Percentiles rank a stretch among this genome's conserved stretches.
phyloP scores from a whole-genome alignment of 768 basidiomycete species.

The Serendipita sp. region DNA sequence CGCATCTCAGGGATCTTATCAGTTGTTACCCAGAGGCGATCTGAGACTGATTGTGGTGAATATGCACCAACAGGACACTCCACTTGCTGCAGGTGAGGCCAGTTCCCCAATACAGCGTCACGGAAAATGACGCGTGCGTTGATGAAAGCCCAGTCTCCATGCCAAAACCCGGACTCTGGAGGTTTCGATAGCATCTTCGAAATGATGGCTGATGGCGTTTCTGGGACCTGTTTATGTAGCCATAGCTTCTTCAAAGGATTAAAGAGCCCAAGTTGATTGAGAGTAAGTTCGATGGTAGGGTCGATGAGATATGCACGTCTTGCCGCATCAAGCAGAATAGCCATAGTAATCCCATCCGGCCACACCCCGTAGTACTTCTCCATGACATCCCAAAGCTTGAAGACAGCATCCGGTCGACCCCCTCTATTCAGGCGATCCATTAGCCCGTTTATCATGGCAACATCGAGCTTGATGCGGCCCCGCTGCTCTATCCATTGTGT shows the following conservation, averaged over 20 bases:
- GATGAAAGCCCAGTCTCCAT: conserved; percentile 28
- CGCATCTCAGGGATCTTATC: conserved; percentile 7
- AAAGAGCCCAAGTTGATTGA: conserved; percentile 28
- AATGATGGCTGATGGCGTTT: conserved; percentile 9
- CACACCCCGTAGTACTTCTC: conserved; percentile 36
- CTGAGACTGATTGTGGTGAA: not conserved
- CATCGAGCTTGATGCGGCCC: conserved; percentile 20
- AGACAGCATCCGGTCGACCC: conserved; percentile 44
- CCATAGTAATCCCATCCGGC: conserved; percentile 40
- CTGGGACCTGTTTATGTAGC: conserved; percentile 1
- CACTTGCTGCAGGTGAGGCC: conserved; percentile 24
- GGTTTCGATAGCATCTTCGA: conserved; percentile 13
- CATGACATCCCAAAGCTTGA: conserved; percentile 55
- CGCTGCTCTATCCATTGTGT: conserved; percentile 11
- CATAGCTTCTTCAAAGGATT: conserved; percentile 19
- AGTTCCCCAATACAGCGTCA: conserved; percentile 40
- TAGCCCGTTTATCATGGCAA: conserved; percentile 19
- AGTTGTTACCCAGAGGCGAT: not conserved
- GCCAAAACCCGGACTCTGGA: conserved; percentile 28
- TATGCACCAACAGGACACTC: conserved; percentile 11
- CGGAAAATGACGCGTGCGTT: conserved; percentile 36
- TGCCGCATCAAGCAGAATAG: conserved; percentile 43
- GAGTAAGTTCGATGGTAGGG: conserved; percentile 31
- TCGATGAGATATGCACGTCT: conserved; percentile 35
- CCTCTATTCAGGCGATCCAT: conserved; percentile 32